A percentile compares a stretch with the other conserved stretches of the same genome.
Conservation (phyloP, 805 yeast species). For the baker's yeast (Saccharomyces cerevisiae) region DNA sequence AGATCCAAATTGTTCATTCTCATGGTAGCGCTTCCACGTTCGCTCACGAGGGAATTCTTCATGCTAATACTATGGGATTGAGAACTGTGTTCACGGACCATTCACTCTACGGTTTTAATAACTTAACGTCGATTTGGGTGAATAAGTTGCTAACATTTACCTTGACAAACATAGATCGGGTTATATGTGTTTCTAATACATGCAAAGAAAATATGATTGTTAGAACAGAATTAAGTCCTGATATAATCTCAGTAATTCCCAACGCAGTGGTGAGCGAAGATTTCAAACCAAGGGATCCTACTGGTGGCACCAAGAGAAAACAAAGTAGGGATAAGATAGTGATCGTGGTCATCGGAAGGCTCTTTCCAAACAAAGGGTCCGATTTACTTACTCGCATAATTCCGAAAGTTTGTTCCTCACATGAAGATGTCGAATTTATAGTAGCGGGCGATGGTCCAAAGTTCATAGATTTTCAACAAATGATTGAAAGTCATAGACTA, state of each 20-base stretch:
- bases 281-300: constrained; percentile 45
- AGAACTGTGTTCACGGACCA: constrained; percentile 93
- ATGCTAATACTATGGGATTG: constrained; percentile 87
- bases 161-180: constrained; percentile 78
- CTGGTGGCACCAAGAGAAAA: background rate
- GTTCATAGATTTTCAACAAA: constrained; percentile 86
- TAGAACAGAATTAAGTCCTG: constrained; percentile 75
- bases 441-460: constrained; percentile 98
- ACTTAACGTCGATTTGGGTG: constrained; percentile 72
- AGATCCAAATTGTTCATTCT: constrained; percentile 84
- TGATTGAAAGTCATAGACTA: constrained; percentile 76
- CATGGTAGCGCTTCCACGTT: constrained; percentile 85
- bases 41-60: constrained; percentile 87
- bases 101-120: constrained; percentile 89
- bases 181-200: constrained; percentile 93
- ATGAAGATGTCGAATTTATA: constrained; percentile 61
- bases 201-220: constrained; percentile 93
- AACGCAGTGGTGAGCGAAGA: constrained; percentile 87
- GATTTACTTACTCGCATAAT: constrained; percentile 77
- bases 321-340: constrained; percentile 43
- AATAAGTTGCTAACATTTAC: constrained; percentile 82
- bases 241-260: constrained; percentile 80
- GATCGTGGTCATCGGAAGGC: constrained; percentile 81
- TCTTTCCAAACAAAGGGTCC: constrained; percentile 95
- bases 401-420: constrained; percentile 65